These are phyloP conservation scores for Trichophyton benhamiae DNA, from an alignment of 2,329 filamentous ascomycete genomes.

Conservation along the genomic window DNA sequence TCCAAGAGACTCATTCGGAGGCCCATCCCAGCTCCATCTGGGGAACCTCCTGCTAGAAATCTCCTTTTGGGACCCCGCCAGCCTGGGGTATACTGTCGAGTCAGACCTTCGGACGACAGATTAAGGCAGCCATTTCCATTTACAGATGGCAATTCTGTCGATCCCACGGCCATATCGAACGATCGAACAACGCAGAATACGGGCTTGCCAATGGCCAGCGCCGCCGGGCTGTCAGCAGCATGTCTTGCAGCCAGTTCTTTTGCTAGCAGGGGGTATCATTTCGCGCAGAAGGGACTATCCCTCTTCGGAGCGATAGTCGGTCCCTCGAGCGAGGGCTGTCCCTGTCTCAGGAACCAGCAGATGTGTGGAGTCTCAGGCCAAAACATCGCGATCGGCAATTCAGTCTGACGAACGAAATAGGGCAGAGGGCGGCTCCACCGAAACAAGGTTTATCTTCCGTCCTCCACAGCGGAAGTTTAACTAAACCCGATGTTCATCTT, in stretches of 20 bases:
- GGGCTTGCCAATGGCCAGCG: neutral
- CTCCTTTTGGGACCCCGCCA: no score
- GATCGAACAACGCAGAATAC: neutral
- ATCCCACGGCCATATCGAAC: neutral
- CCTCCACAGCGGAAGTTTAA: neutral
- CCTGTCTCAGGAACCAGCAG: neutral
- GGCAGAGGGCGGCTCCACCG: neutral
- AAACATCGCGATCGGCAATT: neutral
- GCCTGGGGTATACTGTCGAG: neutral
- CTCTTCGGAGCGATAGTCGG: neutral
- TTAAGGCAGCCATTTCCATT: neutral
- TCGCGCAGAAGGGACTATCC: neutral
- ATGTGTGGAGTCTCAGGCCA: neutral
- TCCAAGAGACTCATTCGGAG: no score
- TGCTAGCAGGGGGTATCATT: neutral
- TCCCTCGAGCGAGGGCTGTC: neutral
- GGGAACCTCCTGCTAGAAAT: no score
- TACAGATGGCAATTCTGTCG: no score
- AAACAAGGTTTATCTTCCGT: neutral
- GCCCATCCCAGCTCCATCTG: no score
- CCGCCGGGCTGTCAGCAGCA: neutral
- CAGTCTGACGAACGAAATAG: neutral
- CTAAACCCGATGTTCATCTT: neutral
- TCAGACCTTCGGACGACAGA: neutral
- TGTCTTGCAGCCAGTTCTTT: neutral